A percentile compares a stretch with the other conserved stretches of the same genome.
Conservation (phyloP, 1,284 basidiomycete genomes). For the Golubevia pallescens region DNA sequence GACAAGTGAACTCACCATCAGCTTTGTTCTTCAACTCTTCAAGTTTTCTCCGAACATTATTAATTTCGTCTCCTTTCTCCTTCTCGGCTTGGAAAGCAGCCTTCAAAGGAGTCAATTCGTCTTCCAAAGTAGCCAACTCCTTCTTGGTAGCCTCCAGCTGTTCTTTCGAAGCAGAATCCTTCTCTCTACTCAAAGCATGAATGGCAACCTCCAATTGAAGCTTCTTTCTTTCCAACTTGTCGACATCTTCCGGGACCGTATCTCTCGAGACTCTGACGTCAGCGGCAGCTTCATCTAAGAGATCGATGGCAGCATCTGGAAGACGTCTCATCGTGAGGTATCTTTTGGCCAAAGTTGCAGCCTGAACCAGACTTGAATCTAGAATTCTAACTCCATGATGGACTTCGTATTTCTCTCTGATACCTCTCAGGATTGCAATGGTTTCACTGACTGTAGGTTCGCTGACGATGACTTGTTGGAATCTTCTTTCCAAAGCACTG, state of each 20-base stretch:
- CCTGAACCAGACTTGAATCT: conserved; percentile 54
- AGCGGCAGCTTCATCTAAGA: conserved; percentile 68
- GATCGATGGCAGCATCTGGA: conserved; percentile 64
- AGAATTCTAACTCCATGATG: conserved; percentile 61
- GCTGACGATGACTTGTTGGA: conserved; percentile 58
- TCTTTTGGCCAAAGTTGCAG: conserved; percentile 57
- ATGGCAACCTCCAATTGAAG: conserved; percentile 62
- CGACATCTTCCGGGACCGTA: conserved; percentile 60
- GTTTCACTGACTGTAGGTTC: conserved; percentile 60
- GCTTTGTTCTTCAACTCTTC: conserved; percentile 63
- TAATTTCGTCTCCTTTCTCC: conserved; percentile 60
- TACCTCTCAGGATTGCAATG: conserved; percentile 58
- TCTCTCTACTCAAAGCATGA: conserved; percentile 59
- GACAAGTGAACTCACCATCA: conserved; percentile 12
- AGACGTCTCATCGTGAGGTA: conserved; percentile 53
- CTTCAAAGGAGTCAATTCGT: conserved; percentile 57
- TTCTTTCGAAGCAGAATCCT: conserved; percentile 57
- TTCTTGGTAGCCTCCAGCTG: conserved; percentile 45
- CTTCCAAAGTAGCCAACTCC: conserved; percentile 51
- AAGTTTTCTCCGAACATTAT: conserved; percentile 52
- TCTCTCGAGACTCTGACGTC: conserved; percentile 59
- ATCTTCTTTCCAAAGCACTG: conserved; percentile 56
- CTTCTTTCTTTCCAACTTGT: conserved; percentile 58
- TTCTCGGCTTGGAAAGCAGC: conserved; percentile 56
- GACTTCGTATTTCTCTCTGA: conserved; percentile 61